Conservation (phyloP, 1,284 basidiomycete genomes). For the Leccinum variabile region DNA sequence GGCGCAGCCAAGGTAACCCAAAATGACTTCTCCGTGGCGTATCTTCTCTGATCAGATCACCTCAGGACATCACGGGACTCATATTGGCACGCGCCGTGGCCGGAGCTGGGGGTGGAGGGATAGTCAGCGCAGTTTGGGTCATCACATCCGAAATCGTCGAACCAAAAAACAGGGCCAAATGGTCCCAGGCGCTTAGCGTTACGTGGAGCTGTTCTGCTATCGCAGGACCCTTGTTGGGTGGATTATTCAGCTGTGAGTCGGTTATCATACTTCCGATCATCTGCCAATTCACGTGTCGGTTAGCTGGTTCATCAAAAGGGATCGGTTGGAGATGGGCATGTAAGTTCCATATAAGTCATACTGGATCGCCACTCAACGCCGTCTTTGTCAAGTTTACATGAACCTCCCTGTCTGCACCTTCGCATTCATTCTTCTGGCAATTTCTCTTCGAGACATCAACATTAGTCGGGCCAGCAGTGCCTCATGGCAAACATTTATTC, state of each 20-base stretch:
- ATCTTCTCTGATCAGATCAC: slow-evolving; percentile 21
- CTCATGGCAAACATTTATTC: slow-evolving; percentile 54
- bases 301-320: slow-evolving; percentile 25
- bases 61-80: slow-evolving; percentile 59
- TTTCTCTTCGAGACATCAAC: slow-evolving; percentile 57
- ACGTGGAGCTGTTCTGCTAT: slow-evolving; percentile 83
- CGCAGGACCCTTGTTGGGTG: slow-evolving; percentile 75
- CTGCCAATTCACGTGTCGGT: slow-evolving; percentile 14
- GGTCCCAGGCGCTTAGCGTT: slow-evolving; percentile 78
- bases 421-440: slow-evolving; percentile 54
- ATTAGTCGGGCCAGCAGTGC: slow-evolving; percentile 46
- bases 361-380: slow-evolving; percentile 13
- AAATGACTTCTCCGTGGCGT: slow-evolving; percentile 8
- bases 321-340: slow-evolving; percentile 80
- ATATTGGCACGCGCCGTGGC: slow-evolving; percentile 58
- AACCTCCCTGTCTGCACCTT: slow-evolving; percentile 73
- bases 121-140: slow-evolving; percentile 79
- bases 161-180: slow-evolving; percentile 64
- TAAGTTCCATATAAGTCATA: slow-evolving; percentile 42
- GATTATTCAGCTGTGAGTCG: slow-evolving; percentile 69
- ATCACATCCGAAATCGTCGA: slow-evolving; percentile 79
- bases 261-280: slow-evolving; percentile 15
- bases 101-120: slow-evolving; percentile 77
- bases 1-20: slow-evolving; percentile 60
- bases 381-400: slow-evolving; percentile 58